Evolutionary conservation across 2,329 filamentous ascomycete genomes (phyloP).

Genomic region (Neurospora crassa): DNA sequence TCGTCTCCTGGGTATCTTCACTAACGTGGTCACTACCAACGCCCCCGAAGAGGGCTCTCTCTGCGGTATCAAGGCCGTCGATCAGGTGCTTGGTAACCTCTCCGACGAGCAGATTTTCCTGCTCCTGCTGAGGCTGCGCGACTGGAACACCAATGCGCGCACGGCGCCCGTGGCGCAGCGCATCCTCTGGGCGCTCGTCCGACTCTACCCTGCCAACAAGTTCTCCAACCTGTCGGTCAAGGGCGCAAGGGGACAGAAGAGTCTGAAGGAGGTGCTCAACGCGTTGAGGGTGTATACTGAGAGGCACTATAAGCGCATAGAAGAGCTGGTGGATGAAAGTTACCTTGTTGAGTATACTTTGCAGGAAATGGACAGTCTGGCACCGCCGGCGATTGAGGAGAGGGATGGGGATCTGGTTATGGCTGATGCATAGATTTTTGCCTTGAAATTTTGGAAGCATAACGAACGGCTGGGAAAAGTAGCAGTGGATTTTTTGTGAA

Average conservation of each 20-base stretch:
- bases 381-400: constrained; percentile 25
- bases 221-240: constrained; percentile 61
- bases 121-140: constrained; percentile 71
- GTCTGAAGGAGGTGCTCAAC: constrained; percentile 74
- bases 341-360: constrained; percentile 91
- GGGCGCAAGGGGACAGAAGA: constrained; percentile 49
- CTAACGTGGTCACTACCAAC: constrained; percentile 58
- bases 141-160: constrained; percentile 96
- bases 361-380: constrained; percentile 77
- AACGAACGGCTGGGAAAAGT: neutral
- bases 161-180: constrained; percentile 79
- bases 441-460: neutral
- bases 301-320: constrained; percentile 80
- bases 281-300: constrained; percentile 88
- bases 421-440: constrained; percentile 14
- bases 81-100: constrained; percentile 70
- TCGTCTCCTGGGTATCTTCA: constrained; percentile 76
- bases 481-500: neutral
- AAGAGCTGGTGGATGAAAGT: constrained; percentile 88
- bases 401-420: constrained; percentile 18
- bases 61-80: constrained; percentile 60
- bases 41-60: constrained; percentile 53
- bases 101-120: constrained; percentile 79
- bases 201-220: constrained; percentile 68
- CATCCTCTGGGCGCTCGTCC: constrained; percentile 70